phyloP scores from a whole-genome alignment of 1,139 yeast species.

The Yamadazyma triangularis region DNA sequence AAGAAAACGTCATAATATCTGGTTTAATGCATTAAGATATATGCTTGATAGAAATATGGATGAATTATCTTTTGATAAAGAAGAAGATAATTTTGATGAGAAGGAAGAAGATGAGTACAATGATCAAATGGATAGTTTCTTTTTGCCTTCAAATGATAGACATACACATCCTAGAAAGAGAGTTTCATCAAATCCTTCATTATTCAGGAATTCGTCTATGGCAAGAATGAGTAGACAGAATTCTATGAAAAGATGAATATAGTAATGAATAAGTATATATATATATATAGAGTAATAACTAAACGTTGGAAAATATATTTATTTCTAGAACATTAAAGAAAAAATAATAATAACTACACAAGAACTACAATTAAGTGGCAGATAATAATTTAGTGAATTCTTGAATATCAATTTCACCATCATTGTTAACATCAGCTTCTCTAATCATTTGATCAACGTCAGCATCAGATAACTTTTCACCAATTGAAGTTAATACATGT shows the following conservation, averaged over 20 bases:
- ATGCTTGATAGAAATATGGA: slow-evolving; percentile 66
- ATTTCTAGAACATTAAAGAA: neutral
- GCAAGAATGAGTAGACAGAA: slow-evolving; percentile 20
- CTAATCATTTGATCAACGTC: slow-evolving; percentile 96
- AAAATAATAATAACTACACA: neutral
- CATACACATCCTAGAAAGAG: slow-evolving; percentile 30
- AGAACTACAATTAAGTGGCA: slow-evolving; percentile 28
- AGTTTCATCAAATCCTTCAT: slow-evolving; percentile 17
- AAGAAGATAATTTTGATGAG: slow-evolving; percentile 17
- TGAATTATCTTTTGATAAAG: slow-evolving; percentile 48
- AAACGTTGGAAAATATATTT: neutral
- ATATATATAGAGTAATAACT: neutral
- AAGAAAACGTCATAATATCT: slow-evolving; percentile 82
- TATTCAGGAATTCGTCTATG: slow-evolving; percentile 15
- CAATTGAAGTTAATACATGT: slow-evolving; percentile 94
- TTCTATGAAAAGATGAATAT: slow-evolving; percentile 15
- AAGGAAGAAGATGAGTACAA: slow-evolving; percentile 11
- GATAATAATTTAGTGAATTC: slow-evolving; percentile 83
- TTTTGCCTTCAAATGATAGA: slow-evolving; percentile 16
- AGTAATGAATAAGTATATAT: neutral
- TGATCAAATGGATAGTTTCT: slow-evolving; percentile 8
- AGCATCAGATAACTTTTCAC: slow-evolving; percentile 91
- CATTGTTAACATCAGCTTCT: slow-evolving; percentile 94
- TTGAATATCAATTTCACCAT: slow-evolving; percentile 93
- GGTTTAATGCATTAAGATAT: slow-evolving; percentile 84